Conservation (phyloP, 2,329 filamentous ascomycete genomes). For the Alternaria conjuncta region DNA sequence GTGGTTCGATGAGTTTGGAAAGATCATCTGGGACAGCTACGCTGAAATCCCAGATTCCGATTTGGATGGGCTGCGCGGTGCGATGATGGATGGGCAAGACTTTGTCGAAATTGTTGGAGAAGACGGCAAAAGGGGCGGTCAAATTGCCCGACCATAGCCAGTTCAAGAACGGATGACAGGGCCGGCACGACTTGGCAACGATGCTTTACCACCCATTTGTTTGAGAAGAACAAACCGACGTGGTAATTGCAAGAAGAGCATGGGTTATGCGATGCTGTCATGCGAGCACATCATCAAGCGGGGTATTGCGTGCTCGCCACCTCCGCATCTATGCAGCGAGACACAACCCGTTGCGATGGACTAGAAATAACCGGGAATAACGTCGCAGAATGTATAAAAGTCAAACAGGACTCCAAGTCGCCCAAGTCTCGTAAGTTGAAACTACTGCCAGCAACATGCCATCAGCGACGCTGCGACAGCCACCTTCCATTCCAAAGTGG, state of each 20-base stretch:
- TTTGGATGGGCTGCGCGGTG: not conserved
- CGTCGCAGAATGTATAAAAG: not conserved
- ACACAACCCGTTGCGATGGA: not conserved
- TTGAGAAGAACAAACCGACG: not conserved
- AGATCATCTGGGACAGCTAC: not conserved
- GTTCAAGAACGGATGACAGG: not conserved
- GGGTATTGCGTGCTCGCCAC: conserved; percentile 32
- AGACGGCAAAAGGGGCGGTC: not conserved
- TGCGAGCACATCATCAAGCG: conserved; percentile 29
- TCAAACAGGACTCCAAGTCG: not conserved
- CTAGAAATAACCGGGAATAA: not conserved
- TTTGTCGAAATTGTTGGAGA: not conserved
- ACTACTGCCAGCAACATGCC: conserved; percentile 24
- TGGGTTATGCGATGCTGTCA: not conserved
- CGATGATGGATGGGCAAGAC: not conserved
- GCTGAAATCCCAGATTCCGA: not conserved
- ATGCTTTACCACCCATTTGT: not conserved
- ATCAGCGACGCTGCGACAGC: conserved; percentile 22
- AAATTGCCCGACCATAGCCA: not conserved
- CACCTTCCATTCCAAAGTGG: conserved; percentile 32
- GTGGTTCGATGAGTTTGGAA: conserved; percentile 1
- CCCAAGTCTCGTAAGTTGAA: not conserved
- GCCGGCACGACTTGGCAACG: not conserved
- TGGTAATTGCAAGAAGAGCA: not conserved
- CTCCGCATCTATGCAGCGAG: not conserved